Percentiles rank a stretch among this genome's conserved stretches.
Conservation (phyloP, 257 asterid genomes). For the Leptodermis oblonga region DNA sequence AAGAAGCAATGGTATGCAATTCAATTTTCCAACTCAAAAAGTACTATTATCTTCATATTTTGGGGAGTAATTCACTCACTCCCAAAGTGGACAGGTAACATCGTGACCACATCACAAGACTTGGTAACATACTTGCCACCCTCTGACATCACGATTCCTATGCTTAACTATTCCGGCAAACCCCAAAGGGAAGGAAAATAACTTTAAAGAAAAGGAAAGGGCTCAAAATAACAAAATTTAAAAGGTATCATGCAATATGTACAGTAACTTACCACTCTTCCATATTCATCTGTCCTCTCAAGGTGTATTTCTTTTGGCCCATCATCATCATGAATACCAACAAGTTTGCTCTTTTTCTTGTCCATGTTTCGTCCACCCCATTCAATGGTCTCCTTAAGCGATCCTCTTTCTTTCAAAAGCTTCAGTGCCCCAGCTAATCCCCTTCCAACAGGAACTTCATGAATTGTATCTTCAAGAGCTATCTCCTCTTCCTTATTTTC, state of each 20-base stretch:
- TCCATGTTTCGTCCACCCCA: slow-evolving; percentile 99
- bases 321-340: slow-evolving; percentile 55
- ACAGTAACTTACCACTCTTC: slow-evolving; percentile 69
- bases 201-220: neutral
- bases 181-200: too few species aligned
- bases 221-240: neutral
- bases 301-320: slow-evolving; percentile 73
- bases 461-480: slow-evolving; percentile 68
- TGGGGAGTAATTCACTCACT: too few species aligned
- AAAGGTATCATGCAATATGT: neutral
- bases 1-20: neutral
- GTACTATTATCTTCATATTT: too few species aligned
- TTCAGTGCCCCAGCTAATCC: slow-evolving; percentile 77
- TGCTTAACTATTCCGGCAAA: too few species aligned
- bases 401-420: slow-evolving; percentile 80
- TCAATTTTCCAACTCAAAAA: neutral
- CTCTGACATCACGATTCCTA: too few species aligned
- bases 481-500: slow-evolving; percentile 51
- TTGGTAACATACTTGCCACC: too few species aligned
- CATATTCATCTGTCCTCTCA: slow-evolving; percentile 93
- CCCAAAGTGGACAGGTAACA: too few species aligned
- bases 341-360: slow-evolving; percentile 91
- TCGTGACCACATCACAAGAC: too few species aligned
- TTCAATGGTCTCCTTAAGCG: slow-evolving; percentile 81
- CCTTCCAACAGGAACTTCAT: slow-evolving; percentile 83